Evolutionary conservation across 1,284 basidiomycete genomes (phyloP).

Genomic region (Grifola frondosa): DNA sequence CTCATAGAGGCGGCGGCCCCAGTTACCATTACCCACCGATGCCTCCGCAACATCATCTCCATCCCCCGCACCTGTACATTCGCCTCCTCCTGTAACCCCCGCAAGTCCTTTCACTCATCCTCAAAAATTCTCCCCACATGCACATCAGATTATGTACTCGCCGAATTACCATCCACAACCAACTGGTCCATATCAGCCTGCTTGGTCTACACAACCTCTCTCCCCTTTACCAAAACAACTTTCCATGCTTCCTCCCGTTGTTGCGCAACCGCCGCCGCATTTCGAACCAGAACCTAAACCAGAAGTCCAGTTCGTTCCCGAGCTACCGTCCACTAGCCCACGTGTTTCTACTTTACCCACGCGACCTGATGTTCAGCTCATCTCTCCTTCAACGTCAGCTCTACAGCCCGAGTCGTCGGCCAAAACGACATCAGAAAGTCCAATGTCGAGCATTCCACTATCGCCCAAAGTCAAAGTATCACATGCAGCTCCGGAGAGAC

Average conservation of each 20-base stretch:
- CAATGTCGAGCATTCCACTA: too few species aligned
- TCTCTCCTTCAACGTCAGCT: too few species aligned
- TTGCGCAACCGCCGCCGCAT: not conserved
- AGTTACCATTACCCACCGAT: conserved; percentile 26
- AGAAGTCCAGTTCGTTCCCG: not conserved
- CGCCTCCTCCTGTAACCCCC: conserved; percentile 26
- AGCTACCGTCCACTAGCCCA: too few species aligned
- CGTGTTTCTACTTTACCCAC: too few species aligned
- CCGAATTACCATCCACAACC: conserved; percentile 30
- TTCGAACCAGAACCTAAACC: conserved; percentile 2
- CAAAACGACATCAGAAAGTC: not conserved
- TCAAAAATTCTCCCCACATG: conserved; percentile 30
- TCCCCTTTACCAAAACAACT: conserved; percentile 40
- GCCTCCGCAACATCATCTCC: conserved; percentile 24
- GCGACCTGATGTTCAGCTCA: too few species aligned
- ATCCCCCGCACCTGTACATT: conserved; percentile 22
- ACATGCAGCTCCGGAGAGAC: conserved; percentile 10
- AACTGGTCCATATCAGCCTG: conserved; percentile 27
- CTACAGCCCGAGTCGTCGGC: too few species aligned
- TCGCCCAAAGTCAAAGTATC: conserved; percentile 1
- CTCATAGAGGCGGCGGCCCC: conserved; percentile 26
- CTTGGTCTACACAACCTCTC: conserved; percentile 29
- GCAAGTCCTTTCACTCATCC: conserved; percentile 29
- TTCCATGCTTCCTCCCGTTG: conserved; percentile 33
- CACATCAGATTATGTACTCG: conserved; percentile 30